Conservation (phyloP, 352 stramenopile genomes). For the Phytopythium montanum region DNA sequence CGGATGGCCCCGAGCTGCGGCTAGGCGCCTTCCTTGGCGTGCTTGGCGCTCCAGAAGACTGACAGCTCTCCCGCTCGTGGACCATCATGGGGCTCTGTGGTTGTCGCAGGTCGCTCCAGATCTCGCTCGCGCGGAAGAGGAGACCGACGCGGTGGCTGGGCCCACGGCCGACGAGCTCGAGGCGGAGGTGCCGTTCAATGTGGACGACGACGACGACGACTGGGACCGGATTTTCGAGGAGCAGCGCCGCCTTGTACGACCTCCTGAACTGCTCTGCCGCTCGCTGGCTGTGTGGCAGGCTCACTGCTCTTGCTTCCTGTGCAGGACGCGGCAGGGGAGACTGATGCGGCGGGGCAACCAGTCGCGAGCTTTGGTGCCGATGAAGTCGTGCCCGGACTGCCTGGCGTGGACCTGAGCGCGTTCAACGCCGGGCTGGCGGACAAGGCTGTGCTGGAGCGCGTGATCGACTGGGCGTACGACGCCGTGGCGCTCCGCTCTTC, state of each 20-base stretch:
- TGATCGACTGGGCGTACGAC: constrained; percentile 70
- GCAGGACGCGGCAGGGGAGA: constrained; percentile 7
- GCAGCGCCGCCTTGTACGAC: constrained; percentile 6
- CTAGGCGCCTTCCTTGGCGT: too few relatives aligned
- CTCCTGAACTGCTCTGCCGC: too few relatives aligned
- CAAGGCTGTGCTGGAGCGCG: constrained; percentile 33
- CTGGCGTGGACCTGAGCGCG: constrained; percentile 40
- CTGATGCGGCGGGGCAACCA: constrained; percentile 7
- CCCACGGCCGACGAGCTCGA: background rate
- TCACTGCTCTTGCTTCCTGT: too few relatives aligned
- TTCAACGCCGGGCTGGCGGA: constrained; percentile 62
- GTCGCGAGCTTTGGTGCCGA: background rate
- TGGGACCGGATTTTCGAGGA: constrained; percentile 9
- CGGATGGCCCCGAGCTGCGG: background rate
- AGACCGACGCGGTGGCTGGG: background rate
- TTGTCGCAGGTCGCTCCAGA: background rate
- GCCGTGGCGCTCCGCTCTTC: constrained; percentile 28
- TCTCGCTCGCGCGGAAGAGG: background rate
- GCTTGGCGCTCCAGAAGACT: background rate
- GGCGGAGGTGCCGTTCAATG: background rate
- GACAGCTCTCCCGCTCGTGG: background rate
- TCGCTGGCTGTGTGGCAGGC: too few relatives aligned
- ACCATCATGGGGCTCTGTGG: background rate
- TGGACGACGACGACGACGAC: constrained; percentile 3
- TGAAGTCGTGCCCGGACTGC: constrained; percentile 27